Percentiles rank a stretch among this genome's conserved stretches.
Conservation (phyloP, 352 stramenopile species). For the Phytophthora sansomeana region DNA sequence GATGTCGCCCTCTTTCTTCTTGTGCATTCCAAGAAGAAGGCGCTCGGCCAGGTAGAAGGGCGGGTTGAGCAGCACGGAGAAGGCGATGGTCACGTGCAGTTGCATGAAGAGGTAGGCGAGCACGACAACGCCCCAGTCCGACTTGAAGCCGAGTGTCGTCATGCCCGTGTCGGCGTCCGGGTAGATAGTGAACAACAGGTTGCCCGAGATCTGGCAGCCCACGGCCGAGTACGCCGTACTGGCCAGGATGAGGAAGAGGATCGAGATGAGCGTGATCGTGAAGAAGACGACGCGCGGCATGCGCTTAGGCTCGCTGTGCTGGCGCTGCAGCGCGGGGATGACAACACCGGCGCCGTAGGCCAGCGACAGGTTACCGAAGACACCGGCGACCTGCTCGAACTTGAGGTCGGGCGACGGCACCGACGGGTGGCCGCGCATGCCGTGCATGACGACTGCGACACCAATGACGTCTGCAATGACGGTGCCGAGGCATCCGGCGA, state of each 20-base stretch:
- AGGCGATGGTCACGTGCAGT: constrained; percentile 53
- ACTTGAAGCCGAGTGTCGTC: constrained; percentile 44
- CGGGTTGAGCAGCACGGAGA: constrained; percentile 65
- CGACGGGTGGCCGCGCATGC: constrained; percentile 32
- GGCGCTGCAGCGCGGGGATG: constrained; percentile 25
- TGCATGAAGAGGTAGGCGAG: constrained; percentile 62
- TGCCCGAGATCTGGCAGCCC: constrained; percentile 48
- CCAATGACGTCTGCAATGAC: constrained; percentile 33
- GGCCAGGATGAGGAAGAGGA: constrained; percentile 46
- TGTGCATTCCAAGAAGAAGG: constrained; percentile 52
- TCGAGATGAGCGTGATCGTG: constrained; percentile 46
- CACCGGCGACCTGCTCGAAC: constrained; percentile 25
- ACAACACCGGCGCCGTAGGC: constrained; percentile 30
- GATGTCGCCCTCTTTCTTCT: constrained; percentile 43
- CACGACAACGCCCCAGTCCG: constrained; percentile 37
- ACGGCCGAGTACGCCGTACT: constrained; percentile 42
- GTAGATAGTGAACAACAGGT: constrained; percentile 42
- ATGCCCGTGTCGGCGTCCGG: constrained; percentile 26
- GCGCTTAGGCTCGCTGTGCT: constrained; percentile 32
- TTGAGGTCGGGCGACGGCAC: constrained; percentile 24
- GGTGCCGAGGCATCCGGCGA: constrained; percentile 58
- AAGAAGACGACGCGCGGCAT: constrained; percentile 51
- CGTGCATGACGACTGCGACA: constrained; percentile 27
- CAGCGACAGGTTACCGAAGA: constrained; percentile 32
- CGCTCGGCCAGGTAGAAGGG: constrained; percentile 57